These are phyloP conservation scores for Dryas integrifolia DNA, from an alignment of 331 rosid genomes.

Conservation along the genomic window DNA sequence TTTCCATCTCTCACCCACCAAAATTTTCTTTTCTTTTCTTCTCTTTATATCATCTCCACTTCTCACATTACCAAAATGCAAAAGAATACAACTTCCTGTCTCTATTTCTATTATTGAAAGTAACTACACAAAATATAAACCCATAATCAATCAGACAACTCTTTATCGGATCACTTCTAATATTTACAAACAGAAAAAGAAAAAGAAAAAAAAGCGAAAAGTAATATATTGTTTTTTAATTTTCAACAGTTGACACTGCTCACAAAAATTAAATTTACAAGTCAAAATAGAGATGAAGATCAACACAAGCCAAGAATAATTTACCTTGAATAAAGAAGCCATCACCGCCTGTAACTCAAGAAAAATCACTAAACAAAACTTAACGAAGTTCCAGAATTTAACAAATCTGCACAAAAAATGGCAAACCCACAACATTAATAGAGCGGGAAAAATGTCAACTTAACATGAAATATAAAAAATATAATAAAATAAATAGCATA, in stretches of 20 bases:
- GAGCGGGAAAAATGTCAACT: not conserved
- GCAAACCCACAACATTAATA: not conserved
- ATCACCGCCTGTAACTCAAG: conserved; percentile 14
- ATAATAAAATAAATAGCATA: not conserved
- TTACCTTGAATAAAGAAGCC: conserved; percentile 73
- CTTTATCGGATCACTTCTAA: not conserved
- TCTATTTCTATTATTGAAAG: not conserved
- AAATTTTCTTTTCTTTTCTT: not conserved
- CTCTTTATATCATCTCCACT: not conserved
- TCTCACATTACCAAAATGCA: not conserved
- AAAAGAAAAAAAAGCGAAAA: too few species aligned
- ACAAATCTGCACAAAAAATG: conserved; percentile 9
- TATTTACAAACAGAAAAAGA: not conserved
- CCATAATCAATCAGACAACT: not conserved
- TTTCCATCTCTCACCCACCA: not conserved
- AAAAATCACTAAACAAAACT: not conserved
- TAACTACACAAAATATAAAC: not conserved
- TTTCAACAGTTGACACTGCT: not conserved
- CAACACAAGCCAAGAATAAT: not conserved
- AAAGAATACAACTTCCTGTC: not conserved
- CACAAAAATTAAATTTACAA: not conserved
- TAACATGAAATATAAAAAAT: not conserved
- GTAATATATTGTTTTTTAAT: not conserved
- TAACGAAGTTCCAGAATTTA: not conserved
- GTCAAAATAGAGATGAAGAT: not conserved